Conservation (phyloP, 176 grass and related monocot genomes). For the Tuctoria greenei region DNA sequence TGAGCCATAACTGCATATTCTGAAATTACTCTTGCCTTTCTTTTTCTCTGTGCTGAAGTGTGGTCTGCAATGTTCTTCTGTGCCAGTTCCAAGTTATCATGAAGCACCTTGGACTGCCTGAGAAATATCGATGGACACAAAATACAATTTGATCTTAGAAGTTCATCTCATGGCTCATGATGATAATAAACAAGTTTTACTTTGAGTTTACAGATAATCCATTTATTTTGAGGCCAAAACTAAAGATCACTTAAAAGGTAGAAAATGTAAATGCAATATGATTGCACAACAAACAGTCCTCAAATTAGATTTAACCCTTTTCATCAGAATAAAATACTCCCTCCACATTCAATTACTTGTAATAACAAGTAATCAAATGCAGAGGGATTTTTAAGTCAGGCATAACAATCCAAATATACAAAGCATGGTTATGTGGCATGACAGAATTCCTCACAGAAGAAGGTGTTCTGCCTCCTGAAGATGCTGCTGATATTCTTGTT, state of each 20-base stretch:
- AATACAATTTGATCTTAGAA: slow-evolving; percentile 2
- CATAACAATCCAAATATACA: neutral
- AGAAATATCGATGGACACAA: slow-evolving; percentile 22
- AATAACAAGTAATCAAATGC: neutral
- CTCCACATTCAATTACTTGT: neutral
- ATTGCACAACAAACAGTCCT: neutral
- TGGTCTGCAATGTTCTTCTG: slow-evolving; percentile 58
- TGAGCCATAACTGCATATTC: slow-evolving; percentile 62
- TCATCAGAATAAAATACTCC: neutral
- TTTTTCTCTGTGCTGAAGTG: slow-evolving; percentile 49
- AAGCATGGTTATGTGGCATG: neutral
- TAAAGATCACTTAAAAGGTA: slow-evolving; percentile 6
- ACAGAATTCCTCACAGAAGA: slow-evolving; percentile 53
- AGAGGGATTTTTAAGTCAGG: neutral
- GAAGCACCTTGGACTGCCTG: slow-evolving; percentile 71
- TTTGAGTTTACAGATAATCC: neutral
- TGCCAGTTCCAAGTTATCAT: slow-evolving; percentile 49
- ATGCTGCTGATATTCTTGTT: slow-evolving; percentile 57
- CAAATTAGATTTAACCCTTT: slow-evolving; percentile 7
- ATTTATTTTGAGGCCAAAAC: neutral
- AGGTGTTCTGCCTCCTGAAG: slow-evolving; percentile 61
- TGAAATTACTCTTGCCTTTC: slow-evolving; percentile 56
- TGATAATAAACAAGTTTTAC: neutral
- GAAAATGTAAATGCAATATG: neutral
- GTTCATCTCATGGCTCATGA: slow-evolving; percentile 12